Percentiles rank a stretch among this genome's conserved stretches.
Conservation (phyloP, 371 early-diverging fungal species). For the Mortierella polycephala region DNA sequence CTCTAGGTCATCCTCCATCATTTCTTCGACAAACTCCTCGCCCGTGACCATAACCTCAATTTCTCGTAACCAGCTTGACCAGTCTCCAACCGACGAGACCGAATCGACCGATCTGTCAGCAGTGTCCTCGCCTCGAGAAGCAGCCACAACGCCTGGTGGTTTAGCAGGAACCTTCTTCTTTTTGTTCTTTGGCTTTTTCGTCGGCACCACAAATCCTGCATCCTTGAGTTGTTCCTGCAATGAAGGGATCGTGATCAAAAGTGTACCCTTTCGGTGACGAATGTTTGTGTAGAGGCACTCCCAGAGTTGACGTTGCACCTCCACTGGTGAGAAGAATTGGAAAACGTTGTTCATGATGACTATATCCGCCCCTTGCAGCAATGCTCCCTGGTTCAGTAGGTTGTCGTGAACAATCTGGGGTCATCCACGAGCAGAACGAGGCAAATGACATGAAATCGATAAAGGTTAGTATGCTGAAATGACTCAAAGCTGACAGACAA, state of each 20-base stretch:
- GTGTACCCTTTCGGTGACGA: conserved; percentile 58
- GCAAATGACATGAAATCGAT: not conserved
- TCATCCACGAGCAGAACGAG: not conserved
- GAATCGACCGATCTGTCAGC: conserved; percentile 25
- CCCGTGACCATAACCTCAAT: conserved; percentile 45
- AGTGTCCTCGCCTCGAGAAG: not conserved
- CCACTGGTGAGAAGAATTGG: conserved; percentile 67
- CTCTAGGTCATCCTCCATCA: conserved; percentile 61
- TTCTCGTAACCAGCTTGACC: conserved; percentile 46
- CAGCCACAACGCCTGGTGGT: conserved; percentile 39
- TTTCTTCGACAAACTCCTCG: conserved; percentile 52
- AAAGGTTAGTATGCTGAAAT: not conserved
- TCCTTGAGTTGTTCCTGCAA: conserved; percentile 71
- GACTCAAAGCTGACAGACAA: too few species aligned
- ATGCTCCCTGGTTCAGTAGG: conserved; percentile 58
- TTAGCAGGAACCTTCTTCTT: conserved; percentile 53
- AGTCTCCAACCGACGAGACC: conserved; percentile 24
- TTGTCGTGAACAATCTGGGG: conserved; percentile 62
- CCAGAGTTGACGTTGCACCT: conserved; percentile 69
- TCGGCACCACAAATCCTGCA: conserved; percentile 33
- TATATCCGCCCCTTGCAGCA: conserved; percentile 62
- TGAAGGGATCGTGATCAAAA: conserved; percentile 68
- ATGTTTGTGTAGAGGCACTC: conserved; percentile 64
- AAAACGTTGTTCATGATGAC: conserved; percentile 75
- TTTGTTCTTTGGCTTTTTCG: conserved; percentile 41